Evolutionary conservation across 1,284 basidiomycete genomes (phyloP).

Genomic region (Ceratobasidium papillatum): DNA sequence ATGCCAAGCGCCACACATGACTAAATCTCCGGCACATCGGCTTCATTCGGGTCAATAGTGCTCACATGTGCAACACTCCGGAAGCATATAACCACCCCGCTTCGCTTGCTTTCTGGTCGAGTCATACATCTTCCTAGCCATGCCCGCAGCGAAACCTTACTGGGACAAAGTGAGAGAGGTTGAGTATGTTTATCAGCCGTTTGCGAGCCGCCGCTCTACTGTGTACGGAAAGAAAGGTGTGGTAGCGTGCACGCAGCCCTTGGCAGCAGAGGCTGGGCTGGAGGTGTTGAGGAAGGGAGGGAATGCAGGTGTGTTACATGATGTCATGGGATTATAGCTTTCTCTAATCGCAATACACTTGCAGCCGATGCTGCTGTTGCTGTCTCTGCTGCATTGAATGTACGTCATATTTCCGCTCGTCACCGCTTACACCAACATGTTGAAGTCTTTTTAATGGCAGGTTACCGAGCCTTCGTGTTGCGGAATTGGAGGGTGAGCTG

Average conservation of each 20-base stretch:
- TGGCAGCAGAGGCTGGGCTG: constrained; percentile 87
- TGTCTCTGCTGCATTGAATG: constrained; percentile 85
- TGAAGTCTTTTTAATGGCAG: not conserved
- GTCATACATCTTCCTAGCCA: constrained; percentile 1
- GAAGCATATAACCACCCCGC: constrained; percentile 35
- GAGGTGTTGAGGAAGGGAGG: constrained; percentile 90
- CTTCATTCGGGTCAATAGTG: constrained; percentile 21
- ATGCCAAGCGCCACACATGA: not conserved
- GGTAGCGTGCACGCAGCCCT: constrained; percentile 88
- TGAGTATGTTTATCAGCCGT: constrained; percentile 65
- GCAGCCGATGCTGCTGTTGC: constrained; percentile 78
- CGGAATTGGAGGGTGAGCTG: constrained; percentile 77
- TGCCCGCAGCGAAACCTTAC: constrained; percentile 56
- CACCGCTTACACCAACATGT: not conserved
- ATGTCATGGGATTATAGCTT: not conserved
- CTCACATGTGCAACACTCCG: constrained; percentile 20
- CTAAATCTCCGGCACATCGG: constrained; percentile 20
- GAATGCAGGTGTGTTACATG: constrained; percentile 73
- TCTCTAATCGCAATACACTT: not conserved
- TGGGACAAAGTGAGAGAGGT: constrained; percentile 74
- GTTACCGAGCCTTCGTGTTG: constrained; percentile 63
- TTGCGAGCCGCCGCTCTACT: constrained; percentile 75
- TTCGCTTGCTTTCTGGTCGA: not conserved
- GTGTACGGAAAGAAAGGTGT: constrained; percentile 89
- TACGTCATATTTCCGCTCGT: not conserved